phyloP scores from a whole-genome alignment of 2,329 filamentous ascomycete genomes.

The Myriangium duriaei region DNA sequence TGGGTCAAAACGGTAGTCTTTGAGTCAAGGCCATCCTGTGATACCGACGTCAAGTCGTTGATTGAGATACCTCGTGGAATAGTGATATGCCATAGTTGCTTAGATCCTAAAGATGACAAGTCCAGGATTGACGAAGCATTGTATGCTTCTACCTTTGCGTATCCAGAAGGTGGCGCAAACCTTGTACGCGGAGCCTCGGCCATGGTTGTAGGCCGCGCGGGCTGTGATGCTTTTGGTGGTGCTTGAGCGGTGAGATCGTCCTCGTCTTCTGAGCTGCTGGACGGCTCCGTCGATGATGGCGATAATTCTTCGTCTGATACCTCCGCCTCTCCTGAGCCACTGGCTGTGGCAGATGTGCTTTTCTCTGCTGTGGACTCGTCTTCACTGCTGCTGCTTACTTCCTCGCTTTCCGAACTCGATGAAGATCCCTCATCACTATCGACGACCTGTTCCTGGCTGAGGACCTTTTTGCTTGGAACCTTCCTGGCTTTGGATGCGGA shows the following conservation, averaged over 20 bases:
- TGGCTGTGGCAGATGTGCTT: slow-evolving; percentile 3
- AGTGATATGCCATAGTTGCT: slow-evolving; percentile 72
- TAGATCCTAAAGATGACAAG: slow-evolving; percentile 49
- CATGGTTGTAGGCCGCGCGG: background rate
- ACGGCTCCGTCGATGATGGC: background rate
- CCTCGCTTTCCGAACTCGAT: slow-evolving; percentile 14
- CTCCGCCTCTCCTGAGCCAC: slow-evolving; percentile 13
- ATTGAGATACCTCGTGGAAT: slow-evolving; percentile 59
- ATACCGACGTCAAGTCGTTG: slow-evolving; percentile 51
- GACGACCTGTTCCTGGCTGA: slow-evolving; percentile 26
- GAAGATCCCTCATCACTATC: slow-evolving; percentile 13
- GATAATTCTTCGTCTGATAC: slow-evolving; percentile 2
- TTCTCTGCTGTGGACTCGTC: slow-evolving; percentile 18
- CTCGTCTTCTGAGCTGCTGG: slow-evolving; percentile 1
- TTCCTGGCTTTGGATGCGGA: slow-evolving; percentile 7
- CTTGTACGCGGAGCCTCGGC: slow-evolving; percentile 13
- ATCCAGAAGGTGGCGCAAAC: slow-evolving; percentile 29
- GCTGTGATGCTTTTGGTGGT: background rate
- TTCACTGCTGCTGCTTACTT: slow-evolving; percentile 28
- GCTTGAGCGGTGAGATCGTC: slow-evolving; percentile 1
- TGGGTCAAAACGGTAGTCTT: slow-evolving; percentile 48
- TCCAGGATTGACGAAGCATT: slow-evolving; percentile 39
- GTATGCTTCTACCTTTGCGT: slow-evolving; percentile 29
- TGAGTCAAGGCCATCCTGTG: slow-evolving; percentile 45
- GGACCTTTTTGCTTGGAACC: background rate